phyloP scores from a whole-genome alignment of 106 monocot species.

The Dioscorea zingiberensis region DNA sequence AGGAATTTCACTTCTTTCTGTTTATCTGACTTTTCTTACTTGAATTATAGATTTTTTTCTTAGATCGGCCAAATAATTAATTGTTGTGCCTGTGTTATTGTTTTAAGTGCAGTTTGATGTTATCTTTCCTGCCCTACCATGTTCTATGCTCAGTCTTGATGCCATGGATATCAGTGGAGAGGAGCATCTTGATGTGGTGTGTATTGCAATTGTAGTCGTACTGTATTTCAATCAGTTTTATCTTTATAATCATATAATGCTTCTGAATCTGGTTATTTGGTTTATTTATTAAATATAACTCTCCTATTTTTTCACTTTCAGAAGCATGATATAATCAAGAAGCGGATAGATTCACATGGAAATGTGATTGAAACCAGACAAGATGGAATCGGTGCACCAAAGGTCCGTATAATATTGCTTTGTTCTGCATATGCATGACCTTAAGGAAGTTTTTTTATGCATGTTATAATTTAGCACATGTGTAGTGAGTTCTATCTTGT shows the following conservation, averaged over 20 bases:
- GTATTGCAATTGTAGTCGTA: slow-evolving; percentile 9
- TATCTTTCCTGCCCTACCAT: slow-evolving; percentile 82
- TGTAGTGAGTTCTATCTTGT: too few relatives aligned
- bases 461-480: too few relatives aligned
- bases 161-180: slow-evolving; percentile 97
- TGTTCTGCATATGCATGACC: background rate
- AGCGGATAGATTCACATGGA: slow-evolving; percentile 72
- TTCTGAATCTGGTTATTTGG: background rate
- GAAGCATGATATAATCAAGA: slow-evolving; percentile 94
- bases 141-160: slow-evolving; percentile 86
- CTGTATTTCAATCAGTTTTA: background rate
- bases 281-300: too few relatives aligned
- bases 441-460: too few relatives aligned
- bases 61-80: background rate
- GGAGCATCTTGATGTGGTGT: slow-evolving; percentile 92
- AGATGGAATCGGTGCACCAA: slow-evolving; percentile 76
- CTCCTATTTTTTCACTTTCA: slow-evolving; percentile 11
- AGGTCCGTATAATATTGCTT: slow-evolving; percentile 31
- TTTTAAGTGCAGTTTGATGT: slow-evolving; percentile 85
- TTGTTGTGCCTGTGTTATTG: too few relatives aligned
- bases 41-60: background rate
- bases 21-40: slow-evolving; percentile 2
- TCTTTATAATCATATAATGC: too few relatives aligned
- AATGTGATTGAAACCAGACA: slow-evolving; percentile 85
- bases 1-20: background rate